Base-by-base conservation (phyloP, 2,329 filamentous ascomycete species). In the Colletotrichum cereale region DNA sequence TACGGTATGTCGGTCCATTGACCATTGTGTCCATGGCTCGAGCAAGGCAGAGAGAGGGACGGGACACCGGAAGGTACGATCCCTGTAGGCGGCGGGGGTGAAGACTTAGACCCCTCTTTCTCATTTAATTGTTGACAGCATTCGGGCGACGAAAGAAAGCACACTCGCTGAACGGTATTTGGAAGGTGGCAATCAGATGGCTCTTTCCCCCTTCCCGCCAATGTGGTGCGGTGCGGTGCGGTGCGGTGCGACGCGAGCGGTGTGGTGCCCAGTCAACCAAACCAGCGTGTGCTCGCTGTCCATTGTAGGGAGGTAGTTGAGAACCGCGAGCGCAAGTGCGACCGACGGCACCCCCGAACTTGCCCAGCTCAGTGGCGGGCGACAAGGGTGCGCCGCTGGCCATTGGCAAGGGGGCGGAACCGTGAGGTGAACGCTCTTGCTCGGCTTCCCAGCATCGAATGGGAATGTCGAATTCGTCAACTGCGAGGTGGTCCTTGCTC, bases 261-360 rank as follows among this genome's bases (percentile, higher is more conserved):
- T 50, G 56, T 42, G 60, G 44, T 62, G 60, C 34, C 58, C 31
- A n/a, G 21, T 42, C 29, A 26, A 18, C 14, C 24, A 29, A 18
- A n/a, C n/a, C n/a, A 16, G 47, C 7, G 42, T 44, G 42, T 44
- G n/a, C 44, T 48, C 44, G n/a, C n/a, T 24, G 44, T 48, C n/a
- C 44, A 10, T 47, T n/a, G 18, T 40, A 44, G 21, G 42, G 18
- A 44, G 26, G 26, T 7, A 14, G 21, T 24, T 61, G 21, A 61
- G 40, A 29, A 29, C 24, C 21, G 44, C 44, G 14, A 47, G n/a
- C 7, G 29, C 60, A 40, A 18, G 29, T 48, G 42, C n/a, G 42
- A 29, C 34, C 47, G 48, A 67, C 58, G 58, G 65, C 65, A 34
- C 52, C 66, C 29, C 66, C 66, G 60, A 50, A 47, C 61, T 52